Conservation (phyloP, 129 eudicot genomes). For the Kitagawia praeruptora region DNA sequence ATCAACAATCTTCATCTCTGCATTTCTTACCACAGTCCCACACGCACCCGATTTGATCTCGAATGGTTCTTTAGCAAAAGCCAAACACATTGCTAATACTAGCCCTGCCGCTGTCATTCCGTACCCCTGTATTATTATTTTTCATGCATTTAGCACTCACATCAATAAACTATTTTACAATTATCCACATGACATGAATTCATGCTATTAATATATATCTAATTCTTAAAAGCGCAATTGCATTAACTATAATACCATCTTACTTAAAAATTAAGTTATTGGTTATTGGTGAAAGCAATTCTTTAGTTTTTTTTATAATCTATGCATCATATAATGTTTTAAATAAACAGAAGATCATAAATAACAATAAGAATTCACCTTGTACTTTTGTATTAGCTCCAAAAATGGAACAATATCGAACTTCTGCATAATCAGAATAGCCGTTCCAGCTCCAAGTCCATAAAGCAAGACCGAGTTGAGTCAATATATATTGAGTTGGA, state of each 20-base stretch:
- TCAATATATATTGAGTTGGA: slow-evolving; percentile 55
- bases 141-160: background rate
- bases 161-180: background rate
- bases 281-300: no score
- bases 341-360: no score
- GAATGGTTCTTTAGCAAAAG: slow-evolving; percentile 80
- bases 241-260: background rate
- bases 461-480: slow-evolving; percentile 67
- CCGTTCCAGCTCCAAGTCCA: slow-evolving; percentile 78
- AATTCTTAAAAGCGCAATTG: background rate
- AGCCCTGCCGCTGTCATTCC: slow-evolving; percentile 99
- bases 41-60: slow-evolving; percentile 90
- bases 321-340: no score
- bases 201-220: background rate
- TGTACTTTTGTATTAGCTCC: slow-evolving; percentile 56
- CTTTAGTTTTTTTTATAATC: no score
- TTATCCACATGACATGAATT: background rate
- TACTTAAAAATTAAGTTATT: no score
- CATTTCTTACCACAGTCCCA: slow-evolving; percentile 85
- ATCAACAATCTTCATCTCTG: slow-evolving; percentile 84
- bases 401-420: slow-evolving; percentile 65
- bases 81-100: slow-evolving; percentile 82
- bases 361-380: no score
- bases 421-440: slow-evolving; percentile 77
- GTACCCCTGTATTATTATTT: slow-evolving; percentile 49